Evolutionary conservation across 805 yeast species (phyloP), one percentile per base, ranked within the genome.

Genomic region (Ogataea philodendri): DNA sequence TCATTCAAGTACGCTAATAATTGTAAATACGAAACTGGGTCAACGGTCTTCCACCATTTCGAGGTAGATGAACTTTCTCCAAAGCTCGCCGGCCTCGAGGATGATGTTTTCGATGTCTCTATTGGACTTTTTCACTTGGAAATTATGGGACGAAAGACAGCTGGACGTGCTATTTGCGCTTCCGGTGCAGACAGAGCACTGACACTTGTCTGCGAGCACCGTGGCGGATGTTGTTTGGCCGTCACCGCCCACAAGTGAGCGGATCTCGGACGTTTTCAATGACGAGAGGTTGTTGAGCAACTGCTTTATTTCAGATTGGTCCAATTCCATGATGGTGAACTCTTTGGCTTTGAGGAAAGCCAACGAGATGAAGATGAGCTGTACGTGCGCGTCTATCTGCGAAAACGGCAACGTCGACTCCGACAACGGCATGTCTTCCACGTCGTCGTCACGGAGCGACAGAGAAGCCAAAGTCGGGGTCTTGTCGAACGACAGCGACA

Each of bases 301-400:
- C 54, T 88, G 94, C 23, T 88, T 69, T 28, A 87, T 85, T 60
- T 89, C 97, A 45, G 84, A 79, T 55, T 86, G 95, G 52, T 89
- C 97, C 45, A 88, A 78, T 55, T 89, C 97, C 45, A 85, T 70
- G 36, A 89, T 68, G 24, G 83, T 77, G 48, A 77, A 76, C 49
- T 84, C 89, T 58, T 82, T 81, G 33, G 90, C 79, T 59, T 85
- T 85, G 46, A 89, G 65, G 24, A 89, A 74, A 1, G 96, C 85
- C 30, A 88, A 65, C 31, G 85, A 78, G 3, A 84, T 74, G 52
- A 87, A 89, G 1, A 84, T 62, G 21, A 87, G 69, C 62, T 84
- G 88, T 19, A 81, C 69, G 53, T 86, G 95, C 1, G 87, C 83
- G 53, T 83, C 85, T 15, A 84, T 62, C 32, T 69, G 65, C 0